Conservation (phyloP, 768 basidiomycete genomes). For the Cystobasidium ongulense region DNA sequence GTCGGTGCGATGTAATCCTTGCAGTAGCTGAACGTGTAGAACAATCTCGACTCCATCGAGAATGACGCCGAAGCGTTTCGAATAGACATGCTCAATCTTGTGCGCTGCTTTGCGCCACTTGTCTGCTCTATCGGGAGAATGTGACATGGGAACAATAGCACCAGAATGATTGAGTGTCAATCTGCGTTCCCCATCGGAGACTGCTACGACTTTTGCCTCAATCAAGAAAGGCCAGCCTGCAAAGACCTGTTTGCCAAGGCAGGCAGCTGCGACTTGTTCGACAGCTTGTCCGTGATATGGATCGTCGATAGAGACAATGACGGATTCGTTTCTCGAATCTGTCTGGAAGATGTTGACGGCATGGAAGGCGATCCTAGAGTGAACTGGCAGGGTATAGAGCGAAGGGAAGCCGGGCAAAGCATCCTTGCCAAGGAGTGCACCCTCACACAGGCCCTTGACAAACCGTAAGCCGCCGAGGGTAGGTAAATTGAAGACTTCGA, state of each 20-base stretch:
- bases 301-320: constrained; percentile 78
- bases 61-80: constrained; percentile 78
- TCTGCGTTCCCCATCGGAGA: constrained; percentile 78
- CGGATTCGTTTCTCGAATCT: constrained; percentile 84
- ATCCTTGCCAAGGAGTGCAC: constrained; percentile 72
- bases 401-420: constrained; percentile 96
- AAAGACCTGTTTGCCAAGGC: constrained; percentile 70
- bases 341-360: constrained; percentile 86
- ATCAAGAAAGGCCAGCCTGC: constrained; percentile 90
- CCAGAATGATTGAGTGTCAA: constrained; percentile 56
- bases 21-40: constrained; percentile 79
- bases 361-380: constrained; percentile 67
- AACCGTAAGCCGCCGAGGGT: constrained; percentile 73
- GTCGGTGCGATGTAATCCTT: constrained; percentile 84
- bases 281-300: constrained; percentile 54
- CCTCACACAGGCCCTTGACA: constrained; percentile 75
- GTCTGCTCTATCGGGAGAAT: constrained; percentile 59
- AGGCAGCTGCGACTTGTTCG: constrained; percentile 63
- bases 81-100: constrained; percentile 70
- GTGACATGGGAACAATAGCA: constrained; percentile 61
- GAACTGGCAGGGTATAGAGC: constrained; percentile 75
- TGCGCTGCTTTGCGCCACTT: constrained; percentile 77
- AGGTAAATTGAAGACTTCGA: constrained; percentile 79
- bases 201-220: constrained; percentile 75
- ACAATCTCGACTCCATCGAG: constrained; percentile 72